Base-by-base conservation (phyloP, 1,284 basidiomycete species). In the Cryptococcus hybrid region DNA sequence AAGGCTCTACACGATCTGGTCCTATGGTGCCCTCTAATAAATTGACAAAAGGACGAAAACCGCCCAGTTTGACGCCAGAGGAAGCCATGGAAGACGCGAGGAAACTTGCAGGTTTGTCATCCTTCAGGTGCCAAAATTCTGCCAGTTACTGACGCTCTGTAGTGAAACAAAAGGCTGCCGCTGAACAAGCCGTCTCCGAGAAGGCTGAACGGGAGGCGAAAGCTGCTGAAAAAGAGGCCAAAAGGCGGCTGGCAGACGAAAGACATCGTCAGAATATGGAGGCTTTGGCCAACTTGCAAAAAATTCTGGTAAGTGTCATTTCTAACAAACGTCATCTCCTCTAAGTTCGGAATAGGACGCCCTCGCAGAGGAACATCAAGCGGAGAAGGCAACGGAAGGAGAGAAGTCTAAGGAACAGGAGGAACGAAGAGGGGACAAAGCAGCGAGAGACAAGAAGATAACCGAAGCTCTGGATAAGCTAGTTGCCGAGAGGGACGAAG, bases 391-490 rank as follows among this genome's bases (percentile, higher is more conserved):
- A 5, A 52, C 53, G 13, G 57, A 66, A n/a, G 69, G 68, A 35
- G 74, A 72, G 30, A 55, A 52, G 5, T 47, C 51, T 38, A 71
- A 74, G 52, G 62, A 57, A 13, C 59, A 64, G 34, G 72, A 74
- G n/a, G 75, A 73, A 56, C 61, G 74, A 35, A 57, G 74, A n/a
- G 57, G 62, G 2, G 72, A 74, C 36, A 75, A 76, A 58, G 54
- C 56, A 2, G 61, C 63, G 0, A 52, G 68, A 35, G 69, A 73
- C 52, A 76, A 77, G 64, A 72, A 74, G 60, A 68, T 68, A 55
- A 67, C 73, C 24, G 73, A 76, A 48, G 68, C 70, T 0, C 60
- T 77, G 30, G 73, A 75, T 52, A 74, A 70, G 54, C 64, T 78
- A 15, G 59, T 75, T 37, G 61, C 59, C 5, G 68, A 72, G 44